phyloP scores from a whole-genome alignment of 225 moss, liverwort and hornwort genomes.

The Antitrichia curtipendula region DNA sequence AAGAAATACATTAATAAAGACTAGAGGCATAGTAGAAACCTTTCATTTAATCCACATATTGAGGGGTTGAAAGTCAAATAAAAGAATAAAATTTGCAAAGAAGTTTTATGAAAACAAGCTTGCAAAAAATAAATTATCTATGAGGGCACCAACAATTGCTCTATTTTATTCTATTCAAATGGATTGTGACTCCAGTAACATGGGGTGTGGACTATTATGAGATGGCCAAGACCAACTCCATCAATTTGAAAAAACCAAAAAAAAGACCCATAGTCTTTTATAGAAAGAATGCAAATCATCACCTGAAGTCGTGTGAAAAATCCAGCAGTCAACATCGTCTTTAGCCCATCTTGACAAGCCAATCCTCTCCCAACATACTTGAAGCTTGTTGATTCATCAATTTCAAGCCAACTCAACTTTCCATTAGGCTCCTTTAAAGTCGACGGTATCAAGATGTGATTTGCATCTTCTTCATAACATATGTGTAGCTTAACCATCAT shows the following conservation, averaged over 20 bases:
- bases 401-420: neutral
- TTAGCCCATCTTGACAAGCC: neutral
- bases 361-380: neutral
- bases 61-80: too few species aligned
- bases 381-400: neutral
- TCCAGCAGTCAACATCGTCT: neutral
- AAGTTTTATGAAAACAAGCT: too few species aligned
- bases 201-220: accelerated
- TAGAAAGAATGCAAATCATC: accelerated
- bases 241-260: too few species aligned
- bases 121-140: neutral
- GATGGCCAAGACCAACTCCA: neutral
- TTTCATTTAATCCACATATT: accelerated
- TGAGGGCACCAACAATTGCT: neutral
- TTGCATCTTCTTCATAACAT: neutral
- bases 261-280: neutral
- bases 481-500: neutral
- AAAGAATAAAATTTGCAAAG: too few species aligned
- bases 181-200: neutral
- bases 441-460: neutral
- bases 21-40: accelerated
- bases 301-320: neutral
- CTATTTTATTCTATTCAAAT: accelerated
- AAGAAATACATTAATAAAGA: neutral
- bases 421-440: neutral